Percentiles rank a stretch among this genome's conserved stretches.
Conservation (phyloP, 2,329 filamentous ascomycete species). For the Xylogone sp. region DNA sequence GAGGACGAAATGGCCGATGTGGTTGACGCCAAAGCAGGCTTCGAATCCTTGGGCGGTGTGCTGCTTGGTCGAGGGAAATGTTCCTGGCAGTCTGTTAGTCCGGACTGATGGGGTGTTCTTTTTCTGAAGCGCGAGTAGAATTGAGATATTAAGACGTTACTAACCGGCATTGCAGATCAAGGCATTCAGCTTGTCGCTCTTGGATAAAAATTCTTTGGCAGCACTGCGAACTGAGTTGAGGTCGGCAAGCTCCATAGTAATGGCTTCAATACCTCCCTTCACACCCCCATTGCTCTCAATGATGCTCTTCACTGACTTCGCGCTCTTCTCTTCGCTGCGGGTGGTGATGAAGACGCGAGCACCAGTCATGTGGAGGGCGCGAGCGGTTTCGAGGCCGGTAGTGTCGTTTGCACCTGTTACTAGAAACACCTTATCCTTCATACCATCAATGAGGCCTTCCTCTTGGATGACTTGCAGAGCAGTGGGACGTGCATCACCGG, state of each 20-base stretch:
- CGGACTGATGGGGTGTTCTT: too few species aligned
- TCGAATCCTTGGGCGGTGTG: slow-evolving; percentile 44
- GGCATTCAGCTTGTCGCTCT: slow-evolving; percentile 28
- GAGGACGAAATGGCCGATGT: slow-evolving; percentile 50
- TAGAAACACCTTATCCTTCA: slow-evolving; percentile 37
- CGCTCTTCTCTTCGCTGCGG: slow-evolving; percentile 30
- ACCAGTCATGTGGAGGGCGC: slow-evolving; percentile 31
- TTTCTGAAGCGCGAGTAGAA: not conserved
- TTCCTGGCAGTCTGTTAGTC: not conserved
- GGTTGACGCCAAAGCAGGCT: slow-evolving; percentile 47
- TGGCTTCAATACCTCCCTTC: slow-evolving; percentile 24
- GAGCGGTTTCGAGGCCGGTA: slow-evolving; percentile 35
- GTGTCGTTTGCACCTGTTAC: slow-evolving; percentile 34
- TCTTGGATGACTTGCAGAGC: slow-evolving; percentile 29
- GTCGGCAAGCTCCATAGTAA: slow-evolving; percentile 30
- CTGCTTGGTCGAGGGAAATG: slow-evolving; percentile 19
- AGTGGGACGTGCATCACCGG: slow-evolving; percentile 29
- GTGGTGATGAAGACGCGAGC: slow-evolving; percentile 32
- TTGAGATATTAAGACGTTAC: not conserved
- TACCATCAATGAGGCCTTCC: slow-evolving; percentile 5
- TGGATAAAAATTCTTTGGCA: slow-evolving; percentile 24
- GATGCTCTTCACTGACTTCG: slow-evolving; percentile 22
- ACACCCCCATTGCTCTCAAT: slow-evolving; percentile 28
- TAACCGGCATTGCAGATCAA: slow-evolving; percentile 22
- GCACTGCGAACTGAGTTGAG: slow-evolving; percentile 28